These are phyloP conservation scores for Penicillium sp. DNA, from an alignment of 2,329 filamentous ascomycete genomes.

Conservation along the genomic window DNA sequence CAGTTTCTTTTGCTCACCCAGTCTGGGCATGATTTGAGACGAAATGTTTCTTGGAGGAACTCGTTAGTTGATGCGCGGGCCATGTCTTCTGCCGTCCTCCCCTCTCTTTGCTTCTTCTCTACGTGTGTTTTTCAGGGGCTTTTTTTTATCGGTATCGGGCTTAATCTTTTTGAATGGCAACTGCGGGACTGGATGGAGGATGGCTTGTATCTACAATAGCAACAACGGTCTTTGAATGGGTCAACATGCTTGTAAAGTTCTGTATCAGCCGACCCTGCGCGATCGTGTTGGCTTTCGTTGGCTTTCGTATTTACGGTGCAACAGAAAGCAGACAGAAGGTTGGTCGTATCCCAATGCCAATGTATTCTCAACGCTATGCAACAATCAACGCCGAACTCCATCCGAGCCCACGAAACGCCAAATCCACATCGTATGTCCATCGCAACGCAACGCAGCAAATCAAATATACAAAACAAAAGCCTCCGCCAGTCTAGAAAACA, in stretches of 20 bases:
- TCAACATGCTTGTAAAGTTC: too few species aligned
- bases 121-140: slow-evolving; percentile 1
- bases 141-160: slow-evolving; percentile 6
- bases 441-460: slow-evolving; percentile 4
- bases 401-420: slow-evolving; percentile 8
- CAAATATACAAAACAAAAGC: background rate
- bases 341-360: too few species aligned
- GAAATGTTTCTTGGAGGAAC: background rate
- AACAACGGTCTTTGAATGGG: slow-evolving; percentile 12
- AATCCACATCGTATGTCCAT: slow-evolving; percentile 8
- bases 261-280: too few species aligned
- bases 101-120: slow-evolving; percentile 10
- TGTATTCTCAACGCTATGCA: slow-evolving; percentile 18
- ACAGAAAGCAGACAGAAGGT: too few species aligned
- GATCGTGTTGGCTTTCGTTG: too few species aligned
- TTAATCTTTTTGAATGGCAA: slow-evolving; percentile 17
- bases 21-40: slow-evolving; percentile 2
- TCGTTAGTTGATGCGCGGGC: slow-evolving; percentile 26
- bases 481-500: slow-evolving; percentile 61
- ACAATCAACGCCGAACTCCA: slow-evolving; percentile 1
- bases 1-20: slow-evolving; percentile 4
- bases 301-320: too few species aligned
- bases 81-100: slow-evolving; percentile 23
- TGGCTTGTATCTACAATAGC: slow-evolving; percentile 22
- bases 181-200: slow-evolving; percentile 11